Conservation (phyloP, 73 alveolate genomes). For the Paramecium primaurelia region DNA sequence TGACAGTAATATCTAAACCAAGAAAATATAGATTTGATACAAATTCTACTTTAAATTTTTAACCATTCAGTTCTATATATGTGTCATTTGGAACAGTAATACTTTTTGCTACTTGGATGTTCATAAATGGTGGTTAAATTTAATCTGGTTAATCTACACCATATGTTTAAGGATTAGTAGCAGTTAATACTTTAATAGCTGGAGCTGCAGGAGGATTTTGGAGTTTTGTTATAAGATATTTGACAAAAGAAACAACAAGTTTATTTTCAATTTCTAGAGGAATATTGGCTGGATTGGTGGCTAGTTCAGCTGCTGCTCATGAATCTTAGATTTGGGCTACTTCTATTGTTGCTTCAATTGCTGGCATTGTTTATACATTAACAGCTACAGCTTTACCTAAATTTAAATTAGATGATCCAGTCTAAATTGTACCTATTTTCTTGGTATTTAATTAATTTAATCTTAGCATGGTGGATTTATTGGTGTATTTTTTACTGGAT, state of each 20-base stretch:
- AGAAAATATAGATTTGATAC: slow-evolving; percentile 36
- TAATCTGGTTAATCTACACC: not conserved
- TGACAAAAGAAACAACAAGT: not conserved
- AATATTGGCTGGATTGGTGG: slow-evolving; percentile 25
- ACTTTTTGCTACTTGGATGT: slow-evolving; percentile 1
- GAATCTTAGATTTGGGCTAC: slow-evolving; percentile 22
- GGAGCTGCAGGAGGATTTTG: slow-evolving; percentile 40
- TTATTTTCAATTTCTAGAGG: not conserved
- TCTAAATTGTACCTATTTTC: not conserved
- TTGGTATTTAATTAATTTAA: not conserved
- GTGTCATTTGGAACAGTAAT: slow-evolving; percentile 5
- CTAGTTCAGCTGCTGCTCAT: not conserved
- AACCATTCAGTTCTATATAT: not conserved
- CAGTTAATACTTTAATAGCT: not conserved
- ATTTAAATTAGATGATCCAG: slow-evolving; percentile 12
- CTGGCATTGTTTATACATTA: not conserved
- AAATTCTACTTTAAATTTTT: not conserved
- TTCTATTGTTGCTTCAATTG: not conserved
- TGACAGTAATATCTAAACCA: not conserved
- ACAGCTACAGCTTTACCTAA: not conserved
- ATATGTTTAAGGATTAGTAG: not conserved
- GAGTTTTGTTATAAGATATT: not conserved
- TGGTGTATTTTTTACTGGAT: slow-evolving; percentile 15
- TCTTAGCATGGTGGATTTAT: slow-evolving; percentile 18
- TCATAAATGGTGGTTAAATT: not conserved